Evolutionary conservation across 257 asterid genomes (phyloP), one percentile per base, ranked within the genome.

Genomic region (Paraleonurus japonicus): DNA sequence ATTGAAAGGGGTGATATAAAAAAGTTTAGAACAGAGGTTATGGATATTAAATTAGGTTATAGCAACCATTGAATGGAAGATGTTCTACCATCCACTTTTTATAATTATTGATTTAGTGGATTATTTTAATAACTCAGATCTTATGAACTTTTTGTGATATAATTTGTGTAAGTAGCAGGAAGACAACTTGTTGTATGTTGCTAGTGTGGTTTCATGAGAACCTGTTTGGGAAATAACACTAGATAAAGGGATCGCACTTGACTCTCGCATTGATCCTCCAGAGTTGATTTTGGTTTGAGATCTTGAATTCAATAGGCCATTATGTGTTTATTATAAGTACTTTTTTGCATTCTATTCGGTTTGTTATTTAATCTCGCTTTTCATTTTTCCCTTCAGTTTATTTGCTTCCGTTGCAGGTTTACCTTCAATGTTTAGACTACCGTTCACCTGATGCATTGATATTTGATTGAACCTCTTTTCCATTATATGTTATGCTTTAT

Each of bases 201-300:
- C 23, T 55, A 23, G 41, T 35, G 37, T 45, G 4, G 24, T 12
- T 60, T 37, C 30, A 27, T 15, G 54, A 32, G 27, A 33, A 62
- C 19, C 70, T 23, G 16, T 16, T 48, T 62, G 39, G 55, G 4
- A 72, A 48, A 24, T 62, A 30, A 32, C 41, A 61, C 30, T 19
- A 19, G 64, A 62, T 62, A 15, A 47, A 19, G 12, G 27, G 50
- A 15, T 50, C 17, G 23, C 51, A 72, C 43, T 32, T 8, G 17
- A 16, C 16, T n/a, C 23, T 5, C 70, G 28, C 16, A 2, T 45
- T 20, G 12, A 27, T 20, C 43, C 37, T 61, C 61, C 24, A 9
- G 39, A 58, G 41, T n/a, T 28, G 7, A 71, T 60, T 35, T 71
- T 60, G 62, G 27, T 71, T 61, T 30, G 23, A 48, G 70, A 26